Base-by-base conservation (phyloP, 2,329 filamentous ascomycete genomes). In the Trichoderma sp. region DNA sequence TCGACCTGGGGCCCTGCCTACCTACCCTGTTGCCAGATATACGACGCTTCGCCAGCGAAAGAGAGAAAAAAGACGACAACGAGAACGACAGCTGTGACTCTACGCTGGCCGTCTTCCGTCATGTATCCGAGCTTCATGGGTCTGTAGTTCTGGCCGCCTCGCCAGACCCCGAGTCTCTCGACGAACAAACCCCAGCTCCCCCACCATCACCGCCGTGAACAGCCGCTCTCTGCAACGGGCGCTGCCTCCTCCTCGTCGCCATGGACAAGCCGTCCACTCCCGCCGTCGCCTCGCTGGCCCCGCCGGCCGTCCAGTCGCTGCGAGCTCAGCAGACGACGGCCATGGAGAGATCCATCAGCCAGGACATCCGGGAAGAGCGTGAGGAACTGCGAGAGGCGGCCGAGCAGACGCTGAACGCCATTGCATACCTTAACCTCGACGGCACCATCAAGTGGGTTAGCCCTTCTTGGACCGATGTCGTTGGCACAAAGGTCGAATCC, bases 391-490 rank as follows among this genome's bases (percentile, higher is more conserved):
- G 95, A 82, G 94, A 98, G 86, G 97, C 96, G 56, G 97, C 96
- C 68, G 96, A 98, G 85, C 95, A 98, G 86, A 98, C 95, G 27
- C 89, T 98, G 83, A 99, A 98, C 84, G 94, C 97, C 78, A 98
- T 99, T 83, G 90, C 99, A 82, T 96, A 99, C 85, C 89, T 99
- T 78, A 95, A 95, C 81, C 89, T 98, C 74, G 94, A 98, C 82
- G 95, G 95, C 78, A 93, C 91, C 77, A 93, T 99, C 81, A 93
- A 95, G 85, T 99, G 97, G 94, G 95, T 97, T 80, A 98, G 96
- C 83, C 94, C 95, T 14, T 98, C 96, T 18, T 99, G 97, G 97
- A 91, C 91, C 76, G 95, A 98, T 80, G 93, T 99, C 67, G 93
- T 98, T 76, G 97, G 97, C 75, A 96, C 94, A 4, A 86, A 90